phyloP scores from a whole-genome alignment of 2,329 filamentous ascomycete species.

The Arthrobotrys iridis region DNA sequence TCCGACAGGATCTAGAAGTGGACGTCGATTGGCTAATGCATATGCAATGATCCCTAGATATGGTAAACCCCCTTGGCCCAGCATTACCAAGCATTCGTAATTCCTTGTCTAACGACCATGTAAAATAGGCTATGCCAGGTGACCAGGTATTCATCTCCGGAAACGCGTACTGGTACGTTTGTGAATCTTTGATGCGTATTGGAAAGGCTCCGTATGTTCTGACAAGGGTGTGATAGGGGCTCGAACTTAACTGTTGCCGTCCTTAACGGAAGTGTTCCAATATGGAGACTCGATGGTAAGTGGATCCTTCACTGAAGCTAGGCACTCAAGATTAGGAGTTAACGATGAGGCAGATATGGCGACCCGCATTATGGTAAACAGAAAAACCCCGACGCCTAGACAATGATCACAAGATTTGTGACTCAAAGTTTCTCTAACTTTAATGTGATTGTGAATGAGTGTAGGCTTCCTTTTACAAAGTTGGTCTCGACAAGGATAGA shows the following conservation, averaged over 20 bases:
- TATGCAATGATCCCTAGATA: slow-evolving; percentile 45
- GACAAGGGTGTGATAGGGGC: slow-evolving; percentile 34
- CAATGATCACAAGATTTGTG: neutral
- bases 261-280: slow-evolving; percentile 64
- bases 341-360: slow-evolving; percentile 55
- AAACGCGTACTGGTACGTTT: slow-evolving; percentile 43
- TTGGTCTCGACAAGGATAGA: slow-evolving; percentile 55
- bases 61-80: slow-evolving; percentile 32
- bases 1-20: slow-evolving; percentile 28
- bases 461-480: slow-evolving; percentile 49
- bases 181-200: slow-evolving; percentile 12
- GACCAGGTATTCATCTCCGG: slow-evolving; percentile 39
- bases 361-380: slow-evolving; percentile 57
- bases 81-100: slow-evolving; percentile 4
- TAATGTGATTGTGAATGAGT: slow-evolving; percentile 8
- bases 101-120: slow-evolving; percentile 63
- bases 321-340: neutral
- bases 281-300: slow-evolving; percentile 62
- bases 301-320: slow-evolving; percentile 4
- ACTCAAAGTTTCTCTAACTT: slow-evolving; percentile 14
- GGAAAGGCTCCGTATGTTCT: neutral
- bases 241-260: slow-evolving; percentile 66
- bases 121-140: slow-evolving; percentile 63
- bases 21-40: slow-evolving; percentile 30
- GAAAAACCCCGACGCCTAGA: neutral